Evolutionary conservation across 2,329 filamentous ascomycete species (phyloP).

Genomic region (Fusarium begoniae): DNA sequence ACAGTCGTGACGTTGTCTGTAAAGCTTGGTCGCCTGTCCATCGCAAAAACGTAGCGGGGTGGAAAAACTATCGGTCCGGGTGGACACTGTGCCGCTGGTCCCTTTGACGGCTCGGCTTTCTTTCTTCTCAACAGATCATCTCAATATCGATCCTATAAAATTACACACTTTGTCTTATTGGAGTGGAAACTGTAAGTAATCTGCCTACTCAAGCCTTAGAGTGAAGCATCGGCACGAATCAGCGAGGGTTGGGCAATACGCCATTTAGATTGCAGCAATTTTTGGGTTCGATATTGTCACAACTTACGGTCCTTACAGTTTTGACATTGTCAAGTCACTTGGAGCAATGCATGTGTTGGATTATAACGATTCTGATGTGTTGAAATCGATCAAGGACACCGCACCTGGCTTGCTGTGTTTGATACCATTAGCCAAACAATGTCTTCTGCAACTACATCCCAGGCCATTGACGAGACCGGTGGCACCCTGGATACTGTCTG

Average conservation of each 20-base stretch:
- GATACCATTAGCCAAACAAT: constrained; percentile 53
- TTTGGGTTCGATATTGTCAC: constrained; percentile 48
- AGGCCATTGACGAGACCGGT: constrained; percentile 39
- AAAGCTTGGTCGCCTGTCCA: constrained; percentile 23
- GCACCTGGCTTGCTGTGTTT: constrained; percentile 49
- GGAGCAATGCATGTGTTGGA: constrained; percentile 52
- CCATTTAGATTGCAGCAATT: constrained; percentile 48
- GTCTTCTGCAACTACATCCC: constrained; percentile 47
- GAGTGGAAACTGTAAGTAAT: constrained; percentile 54
- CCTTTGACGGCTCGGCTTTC: constrained; percentile 51
- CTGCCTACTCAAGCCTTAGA: not conserved
- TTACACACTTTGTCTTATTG: constrained; percentile 47
- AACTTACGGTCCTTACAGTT: constrained; percentile 48
- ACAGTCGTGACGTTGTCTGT: constrained; percentile 28
- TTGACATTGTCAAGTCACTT: constrained; percentile 44
- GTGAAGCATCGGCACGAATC: not conserved
- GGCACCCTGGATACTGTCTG: constrained; percentile 53
- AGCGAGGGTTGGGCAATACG: constrained; percentile 52
- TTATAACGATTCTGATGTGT: constrained; percentile 50
- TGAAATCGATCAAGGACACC: constrained; percentile 46
- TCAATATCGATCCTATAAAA: constrained; percentile 44
- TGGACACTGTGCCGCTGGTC: constrained; percentile 50
- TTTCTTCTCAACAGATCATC: constrained; percentile 49
- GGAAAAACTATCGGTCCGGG: constrained; percentile 31
- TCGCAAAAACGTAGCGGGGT: constrained; percentile 2